Percentiles rank a stretch among this genome's conserved stretches.
Conservation (phyloP, 1,139 yeast species). For the Protomyces inundatus region DNA sequence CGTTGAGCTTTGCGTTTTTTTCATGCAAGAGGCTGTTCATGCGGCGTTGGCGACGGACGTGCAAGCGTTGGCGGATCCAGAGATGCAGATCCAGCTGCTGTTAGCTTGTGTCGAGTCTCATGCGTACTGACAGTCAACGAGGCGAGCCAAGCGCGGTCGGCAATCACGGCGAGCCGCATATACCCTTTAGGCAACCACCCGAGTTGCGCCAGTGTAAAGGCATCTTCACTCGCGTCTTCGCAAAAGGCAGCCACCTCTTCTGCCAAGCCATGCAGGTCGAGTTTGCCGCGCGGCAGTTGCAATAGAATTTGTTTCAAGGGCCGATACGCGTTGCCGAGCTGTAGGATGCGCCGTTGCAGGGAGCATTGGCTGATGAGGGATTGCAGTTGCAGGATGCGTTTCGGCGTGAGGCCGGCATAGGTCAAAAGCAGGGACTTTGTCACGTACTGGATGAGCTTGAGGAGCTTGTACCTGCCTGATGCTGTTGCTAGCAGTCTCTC, state of each 20-base stretch:
- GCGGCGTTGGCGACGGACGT: neutral
- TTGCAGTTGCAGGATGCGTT: neutral
- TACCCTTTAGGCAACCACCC: constrained; percentile 10
- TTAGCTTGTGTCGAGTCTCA: neutral
- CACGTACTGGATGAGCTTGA: constrained; percentile 17
- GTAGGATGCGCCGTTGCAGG: constrained; percentile 20
- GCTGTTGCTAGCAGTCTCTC: constrained; percentile 10
- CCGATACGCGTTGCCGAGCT: constrained; percentile 16
- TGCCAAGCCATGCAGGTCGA: neutral
- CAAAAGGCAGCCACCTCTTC: neutral
- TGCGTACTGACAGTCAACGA: neutral
- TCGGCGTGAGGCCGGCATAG: neutral
- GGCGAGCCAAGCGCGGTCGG: constrained; percentile 22
- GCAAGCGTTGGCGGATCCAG: neutral
- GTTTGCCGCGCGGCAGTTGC: neutral
- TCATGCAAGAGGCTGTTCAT: constrained; percentile 1
- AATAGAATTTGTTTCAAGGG: constrained; percentile 9
- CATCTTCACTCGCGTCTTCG: constrained; percentile 19
- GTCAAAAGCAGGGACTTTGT: constrained; percentile 2
- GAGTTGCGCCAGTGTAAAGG: constrained; percentile 13
- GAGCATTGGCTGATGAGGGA: constrained; percentile 7
- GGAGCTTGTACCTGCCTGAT: constrained; percentile 17
- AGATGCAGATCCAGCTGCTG: neutral
- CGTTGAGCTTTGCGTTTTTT: neutral
- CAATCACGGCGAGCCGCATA: constrained; percentile 4